Percentiles rank a stretch among this genome's conserved stretches.
Evolutionary conservation across 352 stramenopile genomes (phyloP).

Genomic region (Pythium apleroticum): DNA sequence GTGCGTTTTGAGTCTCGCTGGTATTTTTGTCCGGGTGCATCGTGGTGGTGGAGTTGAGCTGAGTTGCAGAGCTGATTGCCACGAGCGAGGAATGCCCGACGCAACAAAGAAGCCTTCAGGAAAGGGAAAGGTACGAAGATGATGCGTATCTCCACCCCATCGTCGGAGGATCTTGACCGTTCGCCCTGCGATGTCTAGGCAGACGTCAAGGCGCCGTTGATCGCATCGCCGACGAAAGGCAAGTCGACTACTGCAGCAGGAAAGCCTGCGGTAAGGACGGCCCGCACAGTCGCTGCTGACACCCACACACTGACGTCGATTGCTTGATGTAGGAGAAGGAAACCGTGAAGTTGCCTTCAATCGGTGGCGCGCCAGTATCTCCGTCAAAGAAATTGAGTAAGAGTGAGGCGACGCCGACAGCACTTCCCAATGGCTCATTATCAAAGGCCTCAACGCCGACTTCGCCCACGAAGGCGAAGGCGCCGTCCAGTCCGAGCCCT

Average conservation of each 20-base stretch:
- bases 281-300: not conserved
- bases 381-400: conserved; percentile 34
- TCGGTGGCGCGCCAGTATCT: conserved; percentile 26
- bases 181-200: not conserved
- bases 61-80: not conserved
- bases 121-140: not conserved
- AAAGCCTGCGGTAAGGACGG: not conserved
- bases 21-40: not conserved
- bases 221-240: conserved; percentile 11
- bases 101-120: conserved; percentile 3
- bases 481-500: not conserved
- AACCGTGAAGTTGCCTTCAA: conserved; percentile 42
- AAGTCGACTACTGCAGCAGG: conserved; percentile 2
- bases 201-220: conserved; percentile 18
- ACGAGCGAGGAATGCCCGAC: conserved; percentile 8
- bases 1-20: not conserved
- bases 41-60: not conserved
- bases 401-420: conserved; percentile 1
- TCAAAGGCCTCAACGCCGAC: conserved; percentile 5
- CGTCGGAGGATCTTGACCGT: not conserved
- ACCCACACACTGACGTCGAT: not conserved
- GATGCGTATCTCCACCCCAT: not conserved
- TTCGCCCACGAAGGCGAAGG: conserved; percentile 1
- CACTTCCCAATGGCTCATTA: not conserved
- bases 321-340: conserved; percentile 28